A percentile compares a stretch with the other conserved stretches of the same genome.
Conservation (phyloP, 2,329 filamentous ascomycete species). For the Dactylonectria estremocensis region DNA sequence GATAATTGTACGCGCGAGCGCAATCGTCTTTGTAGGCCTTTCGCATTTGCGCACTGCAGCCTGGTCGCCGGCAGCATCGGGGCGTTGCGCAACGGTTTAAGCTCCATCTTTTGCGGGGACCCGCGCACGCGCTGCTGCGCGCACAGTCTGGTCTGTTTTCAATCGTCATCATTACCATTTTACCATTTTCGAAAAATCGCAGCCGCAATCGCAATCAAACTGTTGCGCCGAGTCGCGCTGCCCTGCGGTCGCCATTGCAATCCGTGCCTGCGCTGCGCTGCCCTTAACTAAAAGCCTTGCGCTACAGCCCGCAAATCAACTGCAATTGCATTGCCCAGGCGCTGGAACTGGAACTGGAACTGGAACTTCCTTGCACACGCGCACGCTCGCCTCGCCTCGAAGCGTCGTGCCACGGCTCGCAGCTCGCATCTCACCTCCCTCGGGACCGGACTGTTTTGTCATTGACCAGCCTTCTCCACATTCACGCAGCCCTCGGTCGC, state of each 20-base stretch:
- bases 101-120: constrained; percentile 31
- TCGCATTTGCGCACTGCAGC: constrained; percentile 2
- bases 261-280: constrained; percentile 10
- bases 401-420: constrained; percentile 32
- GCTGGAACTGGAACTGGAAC: constrained; percentile 1
- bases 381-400: constrained; percentile 27
- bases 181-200: constrained; percentile 2
- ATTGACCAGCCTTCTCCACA: constrained; percentile 45
- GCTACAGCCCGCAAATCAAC: neutral
- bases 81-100: constrained; percentile 26
- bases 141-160: constrained; percentile 9
- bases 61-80: constrained; percentile 28
- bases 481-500: constrained; percentile 45
- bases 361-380: neutral
- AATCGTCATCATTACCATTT: constrained; percentile 19
- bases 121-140: constrained; percentile 7
- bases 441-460: constrained; percentile 29
- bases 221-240: constrained; percentile 22
- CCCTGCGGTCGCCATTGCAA: constrained; percentile 9
- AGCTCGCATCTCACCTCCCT: constrained; percentile 20
- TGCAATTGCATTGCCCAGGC: constrained; percentile 2
- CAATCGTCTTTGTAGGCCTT: neutral
- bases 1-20: constrained; percentile 8
- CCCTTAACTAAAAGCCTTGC: constrained; percentile 11
- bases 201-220: constrained; percentile 19